Evolutionary conservation across 2,329 filamentous ascomycete species (phyloP).

Genomic region (Apiospora koreana): DNA sequence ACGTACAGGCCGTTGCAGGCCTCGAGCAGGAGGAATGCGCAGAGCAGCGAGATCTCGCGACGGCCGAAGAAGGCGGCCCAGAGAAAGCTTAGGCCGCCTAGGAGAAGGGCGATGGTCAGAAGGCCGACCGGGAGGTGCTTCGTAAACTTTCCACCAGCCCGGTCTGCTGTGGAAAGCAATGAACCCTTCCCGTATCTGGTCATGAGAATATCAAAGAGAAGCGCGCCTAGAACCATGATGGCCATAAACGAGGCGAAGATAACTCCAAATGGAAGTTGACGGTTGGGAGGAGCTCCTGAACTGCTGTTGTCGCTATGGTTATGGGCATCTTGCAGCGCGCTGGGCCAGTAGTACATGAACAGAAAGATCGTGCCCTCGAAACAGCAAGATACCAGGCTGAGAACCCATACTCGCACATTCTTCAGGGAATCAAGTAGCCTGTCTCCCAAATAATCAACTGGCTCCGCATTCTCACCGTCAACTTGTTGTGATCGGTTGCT

Average conservation of each 20-base stretch:
- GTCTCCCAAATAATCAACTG: not conserved
- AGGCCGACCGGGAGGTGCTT: not conserved
- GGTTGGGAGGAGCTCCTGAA: not conserved
- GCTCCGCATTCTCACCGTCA: not conserved
- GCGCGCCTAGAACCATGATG: slow-evolving; percentile 40
- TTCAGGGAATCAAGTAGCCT: slow-evolving; percentile 6
- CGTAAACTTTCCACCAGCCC: not conserved
- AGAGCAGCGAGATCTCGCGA: slow-evolving; percentile 26
- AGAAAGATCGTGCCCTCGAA: slow-evolving; percentile 37
- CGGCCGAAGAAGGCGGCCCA: slow-evolving; percentile 24
- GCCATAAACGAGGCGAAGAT: slow-evolving; percentile 62
- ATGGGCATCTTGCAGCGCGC: slow-evolving; percentile 32
- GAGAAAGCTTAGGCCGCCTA: slow-evolving; percentile 1
- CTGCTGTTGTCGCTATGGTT: not conserved
- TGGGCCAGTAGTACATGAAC: slow-evolving; percentile 36
- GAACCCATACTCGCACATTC: slow-evolving; percentile 31
- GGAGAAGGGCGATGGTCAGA: not conserved
- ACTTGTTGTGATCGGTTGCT: not conserved
- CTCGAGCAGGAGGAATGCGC: slow-evolving; percentile 32
- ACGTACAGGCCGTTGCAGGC: slow-evolving; percentile 36
- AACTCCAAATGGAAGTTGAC: slow-evolving; percentile 44
- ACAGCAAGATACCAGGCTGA: slow-evolving; percentile 35
- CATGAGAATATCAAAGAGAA: not conserved
- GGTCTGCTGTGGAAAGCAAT: not conserved
- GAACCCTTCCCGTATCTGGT: not conserved